Evolutionary conservation across 495 filamentous ascomycete genomes (phyloP), one percentile per base, ranked within the genome.

Genomic region (Thozetella sp.): DNA sequence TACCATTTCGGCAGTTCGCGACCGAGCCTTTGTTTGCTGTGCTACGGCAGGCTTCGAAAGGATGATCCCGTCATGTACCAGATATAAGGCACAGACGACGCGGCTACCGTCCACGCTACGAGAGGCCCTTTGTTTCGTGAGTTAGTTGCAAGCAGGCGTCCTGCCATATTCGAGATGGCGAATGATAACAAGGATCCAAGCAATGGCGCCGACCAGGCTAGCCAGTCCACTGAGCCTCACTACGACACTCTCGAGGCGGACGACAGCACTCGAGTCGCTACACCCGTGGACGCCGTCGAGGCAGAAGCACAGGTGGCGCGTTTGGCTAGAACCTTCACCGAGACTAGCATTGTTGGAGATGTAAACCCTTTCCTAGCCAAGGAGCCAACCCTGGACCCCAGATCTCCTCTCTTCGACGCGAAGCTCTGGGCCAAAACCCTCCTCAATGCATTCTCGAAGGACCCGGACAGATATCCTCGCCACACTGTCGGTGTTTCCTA

Each of bases 401-500:
- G 30, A 17, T 37, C 30, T 37, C 30, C 30, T 37, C 30, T 9
- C 9, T 37, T 37, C 30, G 17, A 37, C 30, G 30, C 30, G 9
- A 37, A 37, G 30, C 30, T 37, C 30, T 37, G 30, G 30, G 30
- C 30, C 30, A 37, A 37, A 17, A 37, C 30, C 6, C 30, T 37
- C 9, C 30, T 37, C 30, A 17, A 17, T 37, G 30, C 30, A 9
- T 37, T 37, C 30, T 37, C 30, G 9, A 6, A 37, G 30, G 30
- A 37, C 17, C 30, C 30, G 9, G 9, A 37, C 9, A 37, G 17
- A 17, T 37, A 37, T 37, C 30, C 30, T 37, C 30, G 30, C 59
- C 74, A 83, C 57, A 80, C 80, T 1, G 75, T 76, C 3, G 85
- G 84, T 34, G 74, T 88, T 25, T 65, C 72, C 55, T 86, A 79